Evolutionary conservation across 1,284 basidiomycete species (phyloP).

Genomic region (Apiotrichum brassicae): DNA sequence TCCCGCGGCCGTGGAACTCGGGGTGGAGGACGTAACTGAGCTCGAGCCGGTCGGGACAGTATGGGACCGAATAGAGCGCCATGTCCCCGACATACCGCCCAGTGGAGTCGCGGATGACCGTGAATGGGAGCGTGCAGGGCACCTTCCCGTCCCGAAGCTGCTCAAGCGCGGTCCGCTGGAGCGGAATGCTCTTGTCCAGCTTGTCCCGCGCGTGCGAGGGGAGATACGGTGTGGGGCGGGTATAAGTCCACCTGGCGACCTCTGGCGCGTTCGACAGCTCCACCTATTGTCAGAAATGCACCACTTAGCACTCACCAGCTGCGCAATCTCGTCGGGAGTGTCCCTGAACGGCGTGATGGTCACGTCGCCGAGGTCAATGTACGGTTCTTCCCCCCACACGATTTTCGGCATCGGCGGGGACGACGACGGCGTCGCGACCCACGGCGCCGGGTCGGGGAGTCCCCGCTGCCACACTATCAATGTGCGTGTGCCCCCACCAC

Average conservation of each 20-base stretch:
- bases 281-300: background rate
- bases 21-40: slow-evolving; percentile 1
- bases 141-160: background rate
- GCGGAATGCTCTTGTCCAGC: background rate
- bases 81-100: background rate
- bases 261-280: background rate
- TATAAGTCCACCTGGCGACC: background rate
- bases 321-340: background rate
- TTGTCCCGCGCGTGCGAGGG: background rate
- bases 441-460: background rate
- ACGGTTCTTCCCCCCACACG: background rate
- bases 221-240: background rate
- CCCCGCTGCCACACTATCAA: background rate
- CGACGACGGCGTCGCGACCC: background rate
- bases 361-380: background rate
- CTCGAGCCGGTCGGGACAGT: background rate
- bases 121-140: background rate
- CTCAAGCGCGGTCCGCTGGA: background rate
- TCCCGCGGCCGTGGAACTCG: background rate
- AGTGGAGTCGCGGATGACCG: background rate
- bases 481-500: background rate
- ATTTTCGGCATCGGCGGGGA: background rate
- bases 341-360: slow-evolving; percentile 1
- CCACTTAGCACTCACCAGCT: background rate
- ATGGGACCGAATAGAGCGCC: background rate